phyloP scores from a whole-genome alignment of 768 basidiomycete species.

The Rhizopogon roseolus region DNA sequence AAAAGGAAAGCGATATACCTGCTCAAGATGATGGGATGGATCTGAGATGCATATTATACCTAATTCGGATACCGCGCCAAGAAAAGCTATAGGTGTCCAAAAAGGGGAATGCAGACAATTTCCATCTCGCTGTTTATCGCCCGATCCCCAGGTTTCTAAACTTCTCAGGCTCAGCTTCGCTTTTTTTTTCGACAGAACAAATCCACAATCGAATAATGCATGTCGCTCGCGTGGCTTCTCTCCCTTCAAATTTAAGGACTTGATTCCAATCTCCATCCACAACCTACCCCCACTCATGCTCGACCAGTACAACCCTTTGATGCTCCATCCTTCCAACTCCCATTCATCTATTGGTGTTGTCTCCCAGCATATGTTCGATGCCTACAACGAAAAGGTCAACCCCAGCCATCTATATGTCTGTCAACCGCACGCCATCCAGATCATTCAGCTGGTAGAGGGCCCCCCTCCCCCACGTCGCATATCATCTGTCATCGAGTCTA shows the following conservation, averaged over 20 bases:
- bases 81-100: neutral
- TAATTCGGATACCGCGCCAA: slow-evolving; percentile 2
- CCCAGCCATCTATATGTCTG: slow-evolving; percentile 41
- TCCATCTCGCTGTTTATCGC: slow-evolving; percentile 19
- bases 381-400: slow-evolving; percentile 30
- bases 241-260: slow-evolving; percentile 15
- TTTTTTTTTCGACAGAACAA: slow-evolving; percentile 17
- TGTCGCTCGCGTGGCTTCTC: slow-evolving; percentile 23
- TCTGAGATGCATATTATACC: slow-evolving; percentile 2
- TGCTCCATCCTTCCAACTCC: slow-evolving; percentile 21
- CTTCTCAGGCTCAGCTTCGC: slow-evolving; percentile 11
- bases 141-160: slow-evolving; percentile 14
- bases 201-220: slow-evolving; percentile 10
- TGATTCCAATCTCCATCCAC: slow-evolving; percentile 13
- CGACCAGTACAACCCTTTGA: slow-evolving; percentile 16
- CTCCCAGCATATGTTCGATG: slow-evolving; percentile 11
- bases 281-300: slow-evolving; percentile 21
- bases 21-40: neutral
- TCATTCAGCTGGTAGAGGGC: slow-evolving; percentile 73
- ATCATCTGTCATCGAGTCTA: slow-evolving; percentile 26
- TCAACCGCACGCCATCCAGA: slow-evolving; percentile 50
- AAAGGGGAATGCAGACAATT: slow-evolving; percentile 2
- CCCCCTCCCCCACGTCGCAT: slow-evolving; percentile 47
- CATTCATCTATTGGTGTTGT: slow-evolving; percentile 17
- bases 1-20: slow-evolving; percentile 2